Evolutionary conservation across 106 monocot genomes (phyloP).

Genomic region (Alisma plantagoaquatica): DNA sequence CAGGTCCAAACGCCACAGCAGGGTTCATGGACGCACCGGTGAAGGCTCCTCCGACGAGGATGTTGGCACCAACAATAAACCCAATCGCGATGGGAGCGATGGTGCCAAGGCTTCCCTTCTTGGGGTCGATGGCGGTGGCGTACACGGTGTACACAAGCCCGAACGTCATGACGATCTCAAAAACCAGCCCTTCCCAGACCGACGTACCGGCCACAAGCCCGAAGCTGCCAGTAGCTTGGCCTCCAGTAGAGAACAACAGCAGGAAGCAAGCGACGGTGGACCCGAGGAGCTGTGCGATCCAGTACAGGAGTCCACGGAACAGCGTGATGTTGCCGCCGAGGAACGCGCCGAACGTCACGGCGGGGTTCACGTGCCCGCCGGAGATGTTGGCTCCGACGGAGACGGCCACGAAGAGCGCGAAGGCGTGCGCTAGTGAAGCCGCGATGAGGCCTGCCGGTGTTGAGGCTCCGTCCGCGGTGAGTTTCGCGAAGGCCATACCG

Average conservation of each 20-base stretch:
- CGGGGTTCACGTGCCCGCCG: conserved; percentile 20
- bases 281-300: conserved; percentile 19
- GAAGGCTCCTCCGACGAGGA: conserved; percentile 22
- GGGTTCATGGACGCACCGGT: conserved; percentile 26
- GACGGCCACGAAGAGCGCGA: conserved; percentile 17
- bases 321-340: conserved; percentile 15
- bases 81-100: conserved; percentile 27
- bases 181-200: conserved; percentile 16
- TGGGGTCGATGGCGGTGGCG: conserved; percentile 26
- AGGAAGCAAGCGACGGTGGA: conserved; percentile 16
- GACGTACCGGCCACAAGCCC: conserved; percentile 10
- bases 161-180: conserved; percentile 28
- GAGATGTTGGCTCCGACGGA: conserved; percentile 17
- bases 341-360: conserved; percentile 16
- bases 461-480: neutral
- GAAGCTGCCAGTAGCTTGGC: conserved; percentile 10
- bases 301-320: conserved; percentile 17
- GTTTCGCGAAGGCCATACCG: conserved; percentile 16
- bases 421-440: conserved; percentile 9
- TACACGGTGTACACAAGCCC: conserved; percentile 25
- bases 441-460: neutral
- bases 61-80: conserved; percentile 23
- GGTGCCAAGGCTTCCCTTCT: conserved; percentile 17
- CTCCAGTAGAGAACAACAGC: conserved; percentile 13
- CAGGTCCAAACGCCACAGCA: conserved; percentile 20